Evolutionary conservation across 2,329 filamentous ascomycete species (phyloP), one percentile per base, ranked within the genome.

Genomic region (Stemphylium beticola): DNA sequence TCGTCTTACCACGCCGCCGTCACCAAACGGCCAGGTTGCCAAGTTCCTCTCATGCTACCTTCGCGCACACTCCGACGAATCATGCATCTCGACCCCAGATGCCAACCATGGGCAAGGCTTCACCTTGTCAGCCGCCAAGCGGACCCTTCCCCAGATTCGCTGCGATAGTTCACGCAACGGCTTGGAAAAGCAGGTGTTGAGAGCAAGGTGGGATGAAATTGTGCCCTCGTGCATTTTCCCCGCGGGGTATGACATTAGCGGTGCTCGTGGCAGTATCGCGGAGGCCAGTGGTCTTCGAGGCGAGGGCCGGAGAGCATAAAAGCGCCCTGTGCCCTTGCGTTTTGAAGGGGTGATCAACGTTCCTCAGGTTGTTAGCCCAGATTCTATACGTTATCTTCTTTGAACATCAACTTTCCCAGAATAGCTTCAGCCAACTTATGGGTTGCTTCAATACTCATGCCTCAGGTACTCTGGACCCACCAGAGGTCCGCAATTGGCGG

Each of bases 401-500:
- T 14, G 18, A 31, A 58, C 1, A 22, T 22, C 14, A 33, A 22
- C 20, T 10, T 20, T n/a, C 10, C 12, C 22, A 39, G 14, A 10
- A 9, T 26, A 39, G 29, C 26, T 7, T n/a, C 26, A 24, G 17
- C 39, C 22, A 53, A 47, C 32, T 36, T 38, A 67, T 68, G 65
- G 64, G 65, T 50, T 67, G 65, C 57, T 65, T 68, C 26, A 70
- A 54, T 49, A 71, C 64, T 52, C 69, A 73, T 55, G 70, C 70
- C 46, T 60, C 64, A 17, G 69, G 69, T 42, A 74, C 68, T 54
- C 57, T 68, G 57, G 71, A 74, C 57, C 71, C 71, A 39, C 71
- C 69, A 40, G 67, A 73, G 60, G 71, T 74, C 55, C 68, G 71
- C 49, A 74, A 73, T 43, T 73, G 71, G 71, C 63, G 70, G 38